Evolutionary conservation across 2,329 filamentous ascomycete genomes (phyloP), one percentile per base, ranked within the genome.

Genomic region (Pseudopithomyces maydicus): DNA sequence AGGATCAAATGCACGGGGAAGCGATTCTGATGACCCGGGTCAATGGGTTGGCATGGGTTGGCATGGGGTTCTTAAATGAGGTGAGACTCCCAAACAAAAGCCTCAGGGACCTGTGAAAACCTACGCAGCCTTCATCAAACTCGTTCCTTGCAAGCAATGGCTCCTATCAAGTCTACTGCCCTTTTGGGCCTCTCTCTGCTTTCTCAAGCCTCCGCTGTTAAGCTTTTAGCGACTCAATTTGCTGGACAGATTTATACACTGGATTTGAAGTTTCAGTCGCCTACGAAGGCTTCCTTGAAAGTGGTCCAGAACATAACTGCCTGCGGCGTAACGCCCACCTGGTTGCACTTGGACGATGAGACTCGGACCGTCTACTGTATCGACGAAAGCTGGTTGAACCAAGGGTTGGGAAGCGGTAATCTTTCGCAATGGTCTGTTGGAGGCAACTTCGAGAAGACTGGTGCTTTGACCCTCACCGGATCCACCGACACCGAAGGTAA

Each of bases 401-500:
- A 48, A 33, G 45, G 45, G 15, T 23, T 53, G 6, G 52, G 52
- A 14, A 41, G 46, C 20, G 43, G 45, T 12, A 33, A 26, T 29
- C 39, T 49, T 2, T 35, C 45, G 14, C 50, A 53, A 19, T 53
- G 43, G 41, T 53, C 50, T 12, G 6, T 46, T 36, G 41, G 50
- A n/a, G n/a, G 10, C 12, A 41, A 42, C 23, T 51, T 43, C 38
- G 36, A n/a, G 15, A 43, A 51, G 17, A 51, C 38, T 2, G 67
- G 68, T 45, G 66, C 61, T 11, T 29, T 74, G 46, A 68, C 55
- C 0, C 35, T 57, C 5, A 56, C 50, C 15, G 69, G 69, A 6
- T 73, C 66, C 32, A 70, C 58, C 0, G 55, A 62, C 10, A 68
- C 71, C 6, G 62, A 67, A 7, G 56, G 61, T 7, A 64, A 69